Evolutionary conservation across 805 yeast species (phyloP), one percentile per base, ranked within the genome.

Genomic region (Lipomyces yamanashiensis): DNA sequence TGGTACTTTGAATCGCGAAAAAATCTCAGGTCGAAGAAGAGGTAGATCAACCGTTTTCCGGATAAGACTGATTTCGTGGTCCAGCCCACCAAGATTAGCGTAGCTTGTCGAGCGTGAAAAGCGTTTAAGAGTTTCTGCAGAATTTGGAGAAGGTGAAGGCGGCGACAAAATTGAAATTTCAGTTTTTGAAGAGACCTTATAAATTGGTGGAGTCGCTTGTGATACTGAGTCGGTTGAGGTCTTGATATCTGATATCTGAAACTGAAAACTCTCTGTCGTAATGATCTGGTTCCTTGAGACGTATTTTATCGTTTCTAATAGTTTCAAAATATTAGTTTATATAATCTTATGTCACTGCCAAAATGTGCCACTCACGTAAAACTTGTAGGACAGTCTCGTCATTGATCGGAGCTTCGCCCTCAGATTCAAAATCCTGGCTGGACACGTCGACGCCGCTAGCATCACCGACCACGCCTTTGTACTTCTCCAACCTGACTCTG

Each of bases 1-100:
- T 8, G 87, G 82, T 19, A 92, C 87, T n/a, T 93, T 92, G 78
- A 93, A 95, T 59, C 89, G 85, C 7, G 87, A 81, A 71, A 92
- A 93, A 39, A 91, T 76, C 6, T 82, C 81, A 0, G 98, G 96
- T 61, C 85, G 85, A 64, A 87, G 85, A 33, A 95, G 79, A 0
- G 99, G 98, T 1, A 93, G 79, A 59, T 89, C 89, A 8, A 92
- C 85, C 0, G 92, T 85, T 7, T 88, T 81, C 58, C 85, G 81
- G 23, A 95, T 76, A 2, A 81, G 71, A 5, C 80, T 78, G 19
- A 92, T 85, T 69, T 90, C 91, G 52, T 81, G 79, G 0, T 78
- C 68, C 23, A 95, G 79, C 0, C 98, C 99, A 17, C 98, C 99
- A 6, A 95, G 85, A 21, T 81, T 78, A 2, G 79, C 72, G 64